Evolutionary conservation across 345 rosid species (phyloP), one percentile per base, ranked within the genome.

Genomic region (Brassica nigra): DNA sequence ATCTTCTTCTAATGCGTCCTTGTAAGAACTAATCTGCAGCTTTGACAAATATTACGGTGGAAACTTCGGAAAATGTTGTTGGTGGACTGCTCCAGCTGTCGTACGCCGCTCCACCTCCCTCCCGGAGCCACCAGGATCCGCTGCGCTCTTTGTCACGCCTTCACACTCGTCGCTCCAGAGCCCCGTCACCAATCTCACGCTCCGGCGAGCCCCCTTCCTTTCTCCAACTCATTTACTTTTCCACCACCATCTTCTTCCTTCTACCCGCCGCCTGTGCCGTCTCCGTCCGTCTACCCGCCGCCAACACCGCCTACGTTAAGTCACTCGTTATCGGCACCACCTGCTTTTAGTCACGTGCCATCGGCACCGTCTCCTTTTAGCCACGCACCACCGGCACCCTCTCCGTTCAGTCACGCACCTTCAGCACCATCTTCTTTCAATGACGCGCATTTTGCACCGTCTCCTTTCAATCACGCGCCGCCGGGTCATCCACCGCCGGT

Each of bases 61-160:
- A 3, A 27, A 9, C 0, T 57, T 10, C 14, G 14, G 62, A 58
- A 20, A 59, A 59, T 88, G 92, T 20, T 81, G 14, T 68, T 87
- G 84, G 90, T 91, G 2, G 66, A 94, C 85, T 94, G 98, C 78
- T 91, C 97, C 0, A 79, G 80, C 68, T 92, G 97, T 86, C 90
- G 42, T 59, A 86, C 88, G 7, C 86, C 95, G 16, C 81, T 91
- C 37, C 92, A 86, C 79, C 91, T 88, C 1, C 97, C 97, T 12
- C 80, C 88, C 1, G 93, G 88, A 2, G 97, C 91, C 52, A 61
- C 61, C 52, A 86, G 89, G 20, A 92, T 94, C 68, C 88, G 92
- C 83, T 94, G 98, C 83, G 83, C 85, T 79, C 5, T 94, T 83
- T 94, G 98, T 84, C 88, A 62, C 20, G 88, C 92, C 70, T 37